These are phyloP conservation scores for Yamadazyma philogaea DNA, from an alignment of 805 yeast species.

Conservation along the genomic window DNA sequence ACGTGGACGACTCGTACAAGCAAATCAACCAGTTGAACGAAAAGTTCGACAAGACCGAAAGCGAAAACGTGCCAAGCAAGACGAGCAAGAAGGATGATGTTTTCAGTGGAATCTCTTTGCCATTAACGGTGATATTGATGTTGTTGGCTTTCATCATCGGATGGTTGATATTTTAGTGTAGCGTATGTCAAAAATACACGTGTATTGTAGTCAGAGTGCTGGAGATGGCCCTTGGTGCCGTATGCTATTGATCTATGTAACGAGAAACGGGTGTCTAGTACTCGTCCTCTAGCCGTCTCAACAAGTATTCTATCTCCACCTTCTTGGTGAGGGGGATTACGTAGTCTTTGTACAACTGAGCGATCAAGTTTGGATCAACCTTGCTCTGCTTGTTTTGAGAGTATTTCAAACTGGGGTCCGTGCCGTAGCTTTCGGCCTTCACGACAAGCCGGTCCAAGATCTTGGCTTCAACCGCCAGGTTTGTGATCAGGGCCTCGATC, in stretches of 20 bases:
- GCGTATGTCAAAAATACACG: neutral
- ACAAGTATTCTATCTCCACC: slow-evolving; percentile 88
- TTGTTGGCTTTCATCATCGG: slow-evolving; percentile 59
- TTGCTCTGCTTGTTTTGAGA: slow-evolving; percentile 67
- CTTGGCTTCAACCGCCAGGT: slow-evolving; percentile 78
- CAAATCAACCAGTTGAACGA: slow-evolving; percentile 43
- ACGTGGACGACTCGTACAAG: slow-evolving; percentile 38
- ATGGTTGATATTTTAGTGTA: slow-evolving; percentile 60
- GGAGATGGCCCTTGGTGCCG: too few relatives aligned
- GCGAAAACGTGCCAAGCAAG: slow-evolving; percentile 13
- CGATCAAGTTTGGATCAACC: slow-evolving; percentile 79
- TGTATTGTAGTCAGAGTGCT: slow-evolving; percentile 1
- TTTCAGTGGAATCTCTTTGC: slow-evolving; percentile 51
- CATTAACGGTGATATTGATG: slow-evolving; percentile 48
- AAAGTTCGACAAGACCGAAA: slow-evolving; percentile 43
- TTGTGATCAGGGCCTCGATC: slow-evolving; percentile 79
- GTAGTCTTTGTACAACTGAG: slow-evolving; percentile 77
- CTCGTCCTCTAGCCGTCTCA: slow-evolving; percentile 73
- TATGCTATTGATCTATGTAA: too few relatives aligned
- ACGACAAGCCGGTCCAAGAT: slow-evolving; percentile 73
- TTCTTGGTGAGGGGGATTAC: slow-evolving; percentile 93
- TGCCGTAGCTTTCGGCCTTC: slow-evolving; percentile 85
- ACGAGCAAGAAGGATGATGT: slow-evolving; percentile 19
- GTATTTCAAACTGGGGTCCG: slow-evolving; percentile 77
- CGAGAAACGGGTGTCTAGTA: too few relatives aligned